Conservation (phyloP, 2,329 filamentous ascomycete genomes). For the Metarhizium brunneum region DNA sequence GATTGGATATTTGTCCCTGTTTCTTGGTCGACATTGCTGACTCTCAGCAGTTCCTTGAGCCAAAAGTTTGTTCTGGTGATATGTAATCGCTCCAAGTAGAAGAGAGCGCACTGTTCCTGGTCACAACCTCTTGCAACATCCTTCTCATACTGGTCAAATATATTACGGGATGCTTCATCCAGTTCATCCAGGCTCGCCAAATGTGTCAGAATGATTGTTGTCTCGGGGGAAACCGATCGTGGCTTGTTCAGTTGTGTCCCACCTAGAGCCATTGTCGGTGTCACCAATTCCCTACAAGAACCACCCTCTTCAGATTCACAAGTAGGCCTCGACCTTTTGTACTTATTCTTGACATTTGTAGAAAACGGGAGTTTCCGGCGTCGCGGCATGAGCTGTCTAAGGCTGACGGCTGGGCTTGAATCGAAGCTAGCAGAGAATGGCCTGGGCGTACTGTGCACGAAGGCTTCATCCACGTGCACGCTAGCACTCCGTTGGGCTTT, state of each 20-base stretch:
- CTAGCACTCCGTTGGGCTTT: neutral
- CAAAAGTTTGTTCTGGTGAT: conserved; percentile 20
- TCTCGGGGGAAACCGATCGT: neutral
- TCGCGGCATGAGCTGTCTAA: conserved; percentile 20
- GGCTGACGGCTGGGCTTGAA: conserved; percentile 7
- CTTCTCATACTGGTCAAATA: conserved; percentile 24
- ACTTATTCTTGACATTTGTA: neutral
- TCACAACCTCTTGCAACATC: conserved; percentile 17
- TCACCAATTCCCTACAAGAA: neutral
- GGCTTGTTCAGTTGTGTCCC: neutral
- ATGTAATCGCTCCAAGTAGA: conserved; percentile 21
- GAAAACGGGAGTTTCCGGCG: conserved; percentile 22
- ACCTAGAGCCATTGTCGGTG: neutral
- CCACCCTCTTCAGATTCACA: neutral
- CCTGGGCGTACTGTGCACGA: neutral
- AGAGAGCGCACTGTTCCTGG: conserved; percentile 14
- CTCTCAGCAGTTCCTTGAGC: conserved; percentile 13
- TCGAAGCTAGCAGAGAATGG: neutral
- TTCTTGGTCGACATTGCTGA: neutral
- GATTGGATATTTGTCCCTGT: neutral
- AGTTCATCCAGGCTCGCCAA: conserved; percentile 14
- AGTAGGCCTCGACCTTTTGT: neutral
- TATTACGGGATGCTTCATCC: conserved; percentile 13
- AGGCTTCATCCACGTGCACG: too few relatives aligned
- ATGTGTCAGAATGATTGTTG: conserved; percentile 16